Percentiles rank a stretch among this genome's conserved stretches.
Evolutionary conservation across 306 rosid genomes (phyloP).

Genomic region (Begonia peltatifolia): DNA sequence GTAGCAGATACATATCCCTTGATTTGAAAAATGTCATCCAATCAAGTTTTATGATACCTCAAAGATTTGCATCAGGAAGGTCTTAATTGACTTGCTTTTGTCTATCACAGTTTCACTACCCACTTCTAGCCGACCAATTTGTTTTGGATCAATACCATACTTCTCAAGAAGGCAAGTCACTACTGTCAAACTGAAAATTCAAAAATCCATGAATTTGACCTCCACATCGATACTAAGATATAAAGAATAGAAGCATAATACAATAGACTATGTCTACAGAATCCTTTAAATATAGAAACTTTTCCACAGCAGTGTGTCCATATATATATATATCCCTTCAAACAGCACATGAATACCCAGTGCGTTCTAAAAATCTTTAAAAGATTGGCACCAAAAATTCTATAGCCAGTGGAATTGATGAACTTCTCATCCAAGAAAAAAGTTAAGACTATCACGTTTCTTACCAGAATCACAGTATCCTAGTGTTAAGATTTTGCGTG

Average conservation of each 20-base stretch:
- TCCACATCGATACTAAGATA: conserved; percentile 1
- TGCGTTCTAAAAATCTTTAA: not conserved
- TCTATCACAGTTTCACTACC: conserved; percentile 98
- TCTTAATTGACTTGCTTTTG: conserved; percentile 98
- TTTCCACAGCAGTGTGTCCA: not conserved
- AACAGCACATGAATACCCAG: not conserved
- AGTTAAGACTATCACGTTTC: too few relatives aligned
- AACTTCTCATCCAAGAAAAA: too few relatives aligned
- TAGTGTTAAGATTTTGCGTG: too few relatives aligned
- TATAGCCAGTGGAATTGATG: not conserved
- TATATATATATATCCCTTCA: not conserved
- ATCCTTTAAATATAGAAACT: too few relatives aligned
- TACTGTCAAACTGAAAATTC: conserved; percentile 71
- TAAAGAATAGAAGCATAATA: not conserved
- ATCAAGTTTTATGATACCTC: conserved; percentile 39
- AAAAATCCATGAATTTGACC: conserved; percentile 15
- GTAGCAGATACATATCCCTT: not conserved
- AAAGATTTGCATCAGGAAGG: conserved; percentile 93
- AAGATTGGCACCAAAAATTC: not conserved
- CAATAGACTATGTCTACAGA: not conserved
- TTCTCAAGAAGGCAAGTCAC: conserved; percentile 79
- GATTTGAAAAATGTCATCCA: not conserved
- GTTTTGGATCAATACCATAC: conserved; percentile 74
- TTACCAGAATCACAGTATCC: too few relatives aligned
- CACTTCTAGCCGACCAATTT: conserved; percentile 96